These are phyloP conservation scores for Aureobasidium sp. DNA, from an alignment of 2,329 filamentous ascomycete genomes.

Conservation along the genomic window DNA sequence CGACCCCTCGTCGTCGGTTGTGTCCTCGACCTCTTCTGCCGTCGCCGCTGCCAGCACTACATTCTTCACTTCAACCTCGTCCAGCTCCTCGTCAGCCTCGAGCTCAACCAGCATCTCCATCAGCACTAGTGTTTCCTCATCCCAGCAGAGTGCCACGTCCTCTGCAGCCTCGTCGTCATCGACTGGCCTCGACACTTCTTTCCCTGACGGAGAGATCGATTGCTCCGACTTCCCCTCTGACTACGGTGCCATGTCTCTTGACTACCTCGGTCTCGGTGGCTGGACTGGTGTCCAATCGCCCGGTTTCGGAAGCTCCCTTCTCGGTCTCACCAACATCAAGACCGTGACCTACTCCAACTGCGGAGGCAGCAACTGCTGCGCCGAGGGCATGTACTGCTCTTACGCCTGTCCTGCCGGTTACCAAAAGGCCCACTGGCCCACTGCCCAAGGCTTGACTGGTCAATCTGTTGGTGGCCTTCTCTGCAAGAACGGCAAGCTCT, in stretches of 20 bases:
- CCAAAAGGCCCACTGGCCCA: slow-evolving; percentile 86
- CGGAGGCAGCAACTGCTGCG: slow-evolving; percentile 50
- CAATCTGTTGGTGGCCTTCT: slow-evolving; percentile 83
- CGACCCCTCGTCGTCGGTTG: slow-evolving; percentile 23
- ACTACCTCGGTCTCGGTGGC: slow-evolving; percentile 62
- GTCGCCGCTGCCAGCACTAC: slow-evolving; percentile 26
- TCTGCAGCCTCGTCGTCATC: slow-evolving; percentile 21
- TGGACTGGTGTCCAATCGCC: slow-evolving; percentile 68
- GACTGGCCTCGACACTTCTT: slow-evolving; percentile 55
- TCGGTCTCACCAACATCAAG: slow-evolving; percentile 46
- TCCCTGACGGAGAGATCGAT: slow-evolving; percentile 64
- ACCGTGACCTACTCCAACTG: slow-evolving; percentile 56
- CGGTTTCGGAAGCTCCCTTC: slow-evolving; percentile 15
- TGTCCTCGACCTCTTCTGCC: slow-evolving; percentile 17
- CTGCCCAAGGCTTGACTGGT: slow-evolving; percentile 64
- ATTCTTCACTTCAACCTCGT: slow-evolving; percentile 28
- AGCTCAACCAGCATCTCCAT: slow-evolving; percentile 22
- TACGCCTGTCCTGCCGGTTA: slow-evolving; percentile 90
- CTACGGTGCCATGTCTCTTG: slow-evolving; percentile 67
- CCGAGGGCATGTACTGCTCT: slow-evolving; percentile 66
- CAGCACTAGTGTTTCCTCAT: slow-evolving; percentile 24
- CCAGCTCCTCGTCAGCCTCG: slow-evolving; percentile 20
- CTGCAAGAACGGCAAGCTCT: slow-evolving; percentile 71
- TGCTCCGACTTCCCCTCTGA: slow-evolving; percentile 69
- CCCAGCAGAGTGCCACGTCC: slow-evolving; percentile 18